Evolutionary conservation across 2,329 filamentous ascomycete species (phyloP), one percentile per base, ranked within the genome.

Genomic region (Leptographium radiaticola): DNA sequence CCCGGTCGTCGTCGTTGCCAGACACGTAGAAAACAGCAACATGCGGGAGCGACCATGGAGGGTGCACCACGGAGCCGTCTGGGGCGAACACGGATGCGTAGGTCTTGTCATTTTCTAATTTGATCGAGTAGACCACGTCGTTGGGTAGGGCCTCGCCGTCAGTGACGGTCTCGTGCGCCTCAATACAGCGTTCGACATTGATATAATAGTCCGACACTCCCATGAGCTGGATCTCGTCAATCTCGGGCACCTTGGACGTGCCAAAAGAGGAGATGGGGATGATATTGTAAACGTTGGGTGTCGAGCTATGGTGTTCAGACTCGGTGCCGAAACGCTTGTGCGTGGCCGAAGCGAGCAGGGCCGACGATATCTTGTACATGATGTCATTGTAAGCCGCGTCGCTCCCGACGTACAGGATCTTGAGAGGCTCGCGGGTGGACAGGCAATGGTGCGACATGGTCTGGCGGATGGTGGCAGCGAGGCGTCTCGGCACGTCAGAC

Each of bases 161-260:
- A 34, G 58, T 55, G 34, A 64, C 60, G 8, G 63, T 62, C 38
- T 65, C 66, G 36, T 64, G 60, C n/a, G 72, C 74, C 9, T 63
- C 64, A 13, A 66, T 67, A 58, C 75, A 77, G 33, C 71, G 68
- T 53, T 77, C 73, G 6, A 76, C 71, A 57, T 72, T 71, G 65
- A 77, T 75, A 56, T 76, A 73, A 55, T 71, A 72, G 13, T 69
- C 70, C 36, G 73, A 75, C 9, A 72, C 74, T 52, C 75, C 71
- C 66, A 76, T 74, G 49, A 77, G 69, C 61, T 76, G 73, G 20
- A 76, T 71, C 55, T 77, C 73, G 56, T 60, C 59, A 25, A 60
- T 57, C 43, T 60, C 56, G 1, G 73, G 73, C 15, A 69, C 67
- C 45, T 66, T 65, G 46, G 67, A 62, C 13, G 69, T 70, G 12